Evolutionary conservation across 805 yeast species (phyloP).

Genomic region (Lipomyces orientalis): DNA sequence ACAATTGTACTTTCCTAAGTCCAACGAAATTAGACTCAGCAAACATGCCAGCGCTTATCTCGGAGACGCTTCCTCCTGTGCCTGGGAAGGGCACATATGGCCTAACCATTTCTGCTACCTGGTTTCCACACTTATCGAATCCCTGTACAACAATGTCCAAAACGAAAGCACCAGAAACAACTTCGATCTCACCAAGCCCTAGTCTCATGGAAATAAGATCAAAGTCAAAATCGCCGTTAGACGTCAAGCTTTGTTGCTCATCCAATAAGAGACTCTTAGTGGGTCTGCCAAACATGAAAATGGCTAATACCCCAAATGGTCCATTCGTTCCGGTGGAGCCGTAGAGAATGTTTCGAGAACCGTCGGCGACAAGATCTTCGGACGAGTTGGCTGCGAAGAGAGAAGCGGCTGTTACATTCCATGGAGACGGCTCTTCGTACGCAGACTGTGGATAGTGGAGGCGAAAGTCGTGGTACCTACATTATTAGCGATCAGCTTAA

Average conservation of each 20-base stretch:
- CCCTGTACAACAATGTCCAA: neutral
- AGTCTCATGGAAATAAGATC: neutral
- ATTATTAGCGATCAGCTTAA: conserved; percentile 2
- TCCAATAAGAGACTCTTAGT: conserved; percentile 1
- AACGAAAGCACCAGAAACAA: neutral
- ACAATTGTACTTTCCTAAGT: conserved; percentile 11
- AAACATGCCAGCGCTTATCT: conserved; percentile 6
- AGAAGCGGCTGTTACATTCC: conserved; percentile 1
- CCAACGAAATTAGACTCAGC: neutral
- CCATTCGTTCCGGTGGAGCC: conserved; percentile 8
- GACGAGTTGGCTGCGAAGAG: conserved; percentile 8
- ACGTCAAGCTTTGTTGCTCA: conserved; percentile 9
- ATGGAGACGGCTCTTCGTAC: conserved; percentile 14
- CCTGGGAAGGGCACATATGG: neutral
- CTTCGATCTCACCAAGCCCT: neutral
- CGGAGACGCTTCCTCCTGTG: conserved; percentile 4
- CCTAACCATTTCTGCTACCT: conserved; percentile 7
- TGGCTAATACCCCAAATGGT: neutral
- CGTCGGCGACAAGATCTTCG: conserved; percentile 1
- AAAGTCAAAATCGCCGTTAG: conserved; percentile 1
- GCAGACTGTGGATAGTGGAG: conserved; percentile 10
- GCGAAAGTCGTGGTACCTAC: conserved; percentile 12
- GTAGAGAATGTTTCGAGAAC: conserved; percentile 6
- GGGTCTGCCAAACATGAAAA: neutral
- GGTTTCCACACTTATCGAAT: conserved; percentile 13